Conservation (phyloP, 371 early-diverging fungal species). For the Saksenaea oblongispora region DNA sequence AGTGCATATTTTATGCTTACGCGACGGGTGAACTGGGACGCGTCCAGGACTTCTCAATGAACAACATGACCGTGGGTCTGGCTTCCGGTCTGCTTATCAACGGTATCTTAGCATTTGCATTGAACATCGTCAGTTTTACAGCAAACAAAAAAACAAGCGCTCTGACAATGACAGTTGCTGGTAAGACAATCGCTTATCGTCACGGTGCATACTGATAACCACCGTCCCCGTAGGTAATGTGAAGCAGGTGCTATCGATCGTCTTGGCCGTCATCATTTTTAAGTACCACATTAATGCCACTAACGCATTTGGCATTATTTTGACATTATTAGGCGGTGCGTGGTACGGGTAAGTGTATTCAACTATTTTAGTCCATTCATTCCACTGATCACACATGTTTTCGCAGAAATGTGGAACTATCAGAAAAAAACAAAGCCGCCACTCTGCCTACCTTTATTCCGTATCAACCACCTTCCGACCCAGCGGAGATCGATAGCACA, state of each 20-base stretch:
- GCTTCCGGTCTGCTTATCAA: constrained; percentile 66
- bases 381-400: neutral
- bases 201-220: neutral
- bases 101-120: constrained; percentile 80
- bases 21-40: constrained; percentile 68
- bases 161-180: constrained; percentile 88
- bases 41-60: constrained; percentile 50
- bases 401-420: neutral
- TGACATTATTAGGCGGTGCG: constrained; percentile 80
- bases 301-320: constrained; percentile 73
- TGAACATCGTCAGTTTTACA: constrained; percentile 82
- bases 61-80: constrained; percentile 49
- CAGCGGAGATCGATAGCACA: neutral
- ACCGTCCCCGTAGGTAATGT: constrained; percentile 61
- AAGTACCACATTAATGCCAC: constrained; percentile 60
- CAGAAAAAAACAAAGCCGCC: neutral
- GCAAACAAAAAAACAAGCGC: constrained; percentile 86
- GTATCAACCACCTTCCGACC: neutral
- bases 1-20: constrained; percentile 69
- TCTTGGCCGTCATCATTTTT: constrained; percentile 78
- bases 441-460: neutral
- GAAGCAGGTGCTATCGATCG: constrained; percentile 83
- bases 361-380: neutral
- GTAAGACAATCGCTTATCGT: constrained; percentile 20
- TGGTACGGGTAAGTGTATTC: constrained; percentile 47